Conservation (phyloP, 225 moss, liverwort and hornwort species). For the Takakia lepidozioides region DNA sequence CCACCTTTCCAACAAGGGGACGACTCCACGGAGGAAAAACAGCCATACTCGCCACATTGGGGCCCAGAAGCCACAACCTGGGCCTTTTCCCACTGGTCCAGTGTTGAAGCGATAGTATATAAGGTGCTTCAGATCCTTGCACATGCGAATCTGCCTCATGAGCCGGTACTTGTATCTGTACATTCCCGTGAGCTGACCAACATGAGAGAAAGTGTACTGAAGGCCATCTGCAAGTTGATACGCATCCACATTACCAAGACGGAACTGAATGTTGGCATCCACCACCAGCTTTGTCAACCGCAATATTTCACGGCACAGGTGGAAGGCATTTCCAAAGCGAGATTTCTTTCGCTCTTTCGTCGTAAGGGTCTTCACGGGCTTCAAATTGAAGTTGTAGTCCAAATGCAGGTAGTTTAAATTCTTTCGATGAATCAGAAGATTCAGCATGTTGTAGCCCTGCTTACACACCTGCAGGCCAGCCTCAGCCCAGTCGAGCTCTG, state of each 20-base stretch:
- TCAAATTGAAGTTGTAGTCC: slow-evolving; percentile 98
- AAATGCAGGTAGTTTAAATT: slow-evolving; percentile 97
- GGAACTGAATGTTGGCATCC: slow-evolving; percentile 97
- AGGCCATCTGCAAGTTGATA: slow-evolving; percentile 98
- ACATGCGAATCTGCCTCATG: slow-evolving; percentile 99
- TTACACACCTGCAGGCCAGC: slow-evolving; percentile 99
- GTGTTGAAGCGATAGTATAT: slow-evolving; percentile 98
- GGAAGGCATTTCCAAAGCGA: slow-evolving; percentile 98
- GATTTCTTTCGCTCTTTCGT: slow-evolving; percentile 99
- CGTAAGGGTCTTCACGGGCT: slow-evolving; percentile 98
- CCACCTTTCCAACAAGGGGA: slow-evolving; percentile 96
- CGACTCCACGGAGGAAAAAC: slow-evolving; percentile 96
- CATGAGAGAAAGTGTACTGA: slow-evolving; percentile 98
- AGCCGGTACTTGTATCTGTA: slow-evolving; percentile 98
- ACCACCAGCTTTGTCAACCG: slow-evolving; percentile 96
- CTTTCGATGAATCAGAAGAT: slow-evolving; percentile 94
- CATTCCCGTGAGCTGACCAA: slow-evolving; percentile 98
- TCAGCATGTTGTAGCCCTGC: slow-evolving; percentile 99
- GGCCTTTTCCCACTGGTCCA: slow-evolving; percentile 97
- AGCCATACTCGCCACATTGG: slow-evolving; percentile 99
- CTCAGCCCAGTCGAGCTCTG: slow-evolving; percentile 98
- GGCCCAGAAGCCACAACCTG: slow-evolving; percentile 99
- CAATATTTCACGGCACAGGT: slow-evolving; percentile 94
- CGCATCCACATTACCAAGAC: slow-evolving; percentile 95
- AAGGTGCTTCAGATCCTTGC: slow-evolving; percentile 96